phyloP scores from a whole-genome alignment of 305 asterid genomes.

The Ilex paraguariensis region DNA sequence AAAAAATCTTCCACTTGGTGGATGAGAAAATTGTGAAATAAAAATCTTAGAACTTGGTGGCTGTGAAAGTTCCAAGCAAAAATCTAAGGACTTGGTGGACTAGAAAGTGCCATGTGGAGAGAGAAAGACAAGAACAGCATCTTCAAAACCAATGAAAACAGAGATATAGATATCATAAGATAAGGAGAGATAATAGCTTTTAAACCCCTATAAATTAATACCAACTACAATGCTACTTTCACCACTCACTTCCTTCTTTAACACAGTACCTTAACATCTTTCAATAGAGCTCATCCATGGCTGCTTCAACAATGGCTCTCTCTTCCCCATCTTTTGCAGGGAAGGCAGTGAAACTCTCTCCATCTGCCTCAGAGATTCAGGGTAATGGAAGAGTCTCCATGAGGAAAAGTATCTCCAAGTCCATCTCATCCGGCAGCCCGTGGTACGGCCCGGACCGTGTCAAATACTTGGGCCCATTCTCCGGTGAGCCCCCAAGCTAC shows the following conservation, averaged over 20 bases:
- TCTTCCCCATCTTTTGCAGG: slow-evolving; percentile 52
- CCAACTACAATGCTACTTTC: too few relatives aligned
- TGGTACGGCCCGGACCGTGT: slow-evolving; percentile 65
- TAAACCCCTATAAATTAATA: neutral
- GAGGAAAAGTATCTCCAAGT: slow-evolving; percentile 28
- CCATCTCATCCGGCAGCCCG: slow-evolving; percentile 43
- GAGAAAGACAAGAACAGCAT: neutral
- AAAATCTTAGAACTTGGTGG: too few relatives aligned
- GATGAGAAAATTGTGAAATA: too few relatives aligned
- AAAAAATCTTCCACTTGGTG: too few relatives aligned
- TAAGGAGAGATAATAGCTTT: neutral
- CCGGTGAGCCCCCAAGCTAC: slow-evolving; percentile 30
- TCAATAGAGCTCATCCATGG: slow-evolving; percentile 12
- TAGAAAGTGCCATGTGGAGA: too few relatives aligned
- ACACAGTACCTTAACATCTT: neutral
- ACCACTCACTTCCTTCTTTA: too few relatives aligned
- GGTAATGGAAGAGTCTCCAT: slow-evolving; percentile 25
- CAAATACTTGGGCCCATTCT: slow-evolving; percentile 29
- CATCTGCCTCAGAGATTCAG: slow-evolving; percentile 22
- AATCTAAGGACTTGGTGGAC: too few relatives aligned
- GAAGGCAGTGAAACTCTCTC: slow-evolving; percentile 41
- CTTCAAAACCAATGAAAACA: neutral
- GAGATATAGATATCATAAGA: neutral
- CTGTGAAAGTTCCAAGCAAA: too few relatives aligned
- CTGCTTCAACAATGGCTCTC: slow-evolving; percentile 45